Base-by-base conservation (phyloP, 305 asterid species). In the Solanum hybrid region DNA sequence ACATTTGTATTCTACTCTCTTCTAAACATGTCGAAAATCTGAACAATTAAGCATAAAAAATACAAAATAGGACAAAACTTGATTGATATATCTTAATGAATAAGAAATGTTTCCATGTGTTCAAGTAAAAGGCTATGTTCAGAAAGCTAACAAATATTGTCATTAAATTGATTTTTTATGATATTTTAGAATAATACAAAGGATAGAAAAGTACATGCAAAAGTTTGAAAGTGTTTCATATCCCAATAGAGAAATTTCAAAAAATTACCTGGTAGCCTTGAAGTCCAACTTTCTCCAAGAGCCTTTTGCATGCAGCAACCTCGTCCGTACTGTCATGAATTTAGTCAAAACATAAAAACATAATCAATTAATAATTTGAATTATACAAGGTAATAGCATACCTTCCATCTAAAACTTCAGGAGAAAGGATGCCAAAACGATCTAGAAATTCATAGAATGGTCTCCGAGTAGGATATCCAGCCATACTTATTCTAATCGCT, bases 401-500 rank as follows among this genome's bases (percentile, higher is more conserved):
- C 99, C 99, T 97, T 91, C 96, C 97, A 73, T 91, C 95, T 91
- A 97, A 93, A 91, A 93, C 97, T 91, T 98, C 99, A 80, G 99
- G 98, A 4, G 99, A 95, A 87, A 98, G 98, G 89, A 98, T 93
- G 89, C 98, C 98, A 92, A 98, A 98, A 89, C 99, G 98, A 92
- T 95, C 98, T 26, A 95, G 89, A 93, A 98, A 98, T 92, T 98
- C 99, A 92, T 89, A 89, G 90, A 98, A 98, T 22, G 95, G 98
- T 92, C 93, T 96, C 93, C 97, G 95, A 77, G 99, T 98, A 73
- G 99, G 99, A 93, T 96, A 98, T 79, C 99, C 99, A 86, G 99
- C 99, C 92, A 97, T 94, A 92, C 99, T 98, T 77, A 98, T 98
- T 95, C 99, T 96, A 91, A 98, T 98, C 81, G 99, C 99, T 92